Conservation (phyloP, 345 rosid genomes). For the Citrus sinensis region DNA sequence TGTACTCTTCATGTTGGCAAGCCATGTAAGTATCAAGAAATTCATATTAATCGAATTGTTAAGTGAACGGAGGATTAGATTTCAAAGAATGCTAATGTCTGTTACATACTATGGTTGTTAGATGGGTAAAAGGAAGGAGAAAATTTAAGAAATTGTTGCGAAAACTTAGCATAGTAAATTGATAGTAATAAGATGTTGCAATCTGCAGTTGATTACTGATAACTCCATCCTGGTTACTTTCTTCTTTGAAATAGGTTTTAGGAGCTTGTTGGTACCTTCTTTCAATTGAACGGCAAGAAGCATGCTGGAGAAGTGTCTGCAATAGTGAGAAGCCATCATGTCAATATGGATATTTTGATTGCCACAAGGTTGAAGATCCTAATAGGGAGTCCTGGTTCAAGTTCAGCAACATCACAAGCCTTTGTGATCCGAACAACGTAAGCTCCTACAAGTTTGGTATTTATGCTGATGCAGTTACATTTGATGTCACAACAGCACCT, state of each 20-base stretch:
- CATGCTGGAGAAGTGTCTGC: slow-evolving; percentile 79
- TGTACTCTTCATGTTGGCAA: slow-evolving; percentile 88
- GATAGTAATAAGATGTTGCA: background rate
- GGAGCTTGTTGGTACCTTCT: slow-evolving; percentile 98
- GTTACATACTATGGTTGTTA: too few relatives aligned
- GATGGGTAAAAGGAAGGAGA: background rate
- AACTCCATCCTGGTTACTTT: background rate
- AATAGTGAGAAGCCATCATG: slow-evolving; percentile 46
- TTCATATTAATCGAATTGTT: background rate
- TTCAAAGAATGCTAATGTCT: background rate
- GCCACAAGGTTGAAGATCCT: slow-evolving; percentile 35
- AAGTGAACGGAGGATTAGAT: background rate
- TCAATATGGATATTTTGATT: slow-evolving; percentile 60
- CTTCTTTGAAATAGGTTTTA: slow-evolving; percentile 49
- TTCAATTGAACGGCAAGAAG: slow-evolving; percentile 75
- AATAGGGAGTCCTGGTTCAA: slow-evolving; percentile 52
- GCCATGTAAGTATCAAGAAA: slow-evolving; percentile 66
- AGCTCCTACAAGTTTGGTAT: slow-evolving; percentile 67
- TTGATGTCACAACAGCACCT: slow-evolving; percentile 45
- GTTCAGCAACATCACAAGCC: slow-evolving; percentile 54
- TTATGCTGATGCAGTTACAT: slow-evolving; percentile 64
- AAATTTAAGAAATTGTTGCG: background rate
- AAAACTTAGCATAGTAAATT: background rate
- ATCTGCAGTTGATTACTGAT: background rate
- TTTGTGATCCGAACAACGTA: slow-evolving; percentile 42